Evolutionary conservation across 148 eudicot genomes (phyloP), one percentile per base, ranked within the genome.

Genomic region (Linanthus parryae): DNA sequence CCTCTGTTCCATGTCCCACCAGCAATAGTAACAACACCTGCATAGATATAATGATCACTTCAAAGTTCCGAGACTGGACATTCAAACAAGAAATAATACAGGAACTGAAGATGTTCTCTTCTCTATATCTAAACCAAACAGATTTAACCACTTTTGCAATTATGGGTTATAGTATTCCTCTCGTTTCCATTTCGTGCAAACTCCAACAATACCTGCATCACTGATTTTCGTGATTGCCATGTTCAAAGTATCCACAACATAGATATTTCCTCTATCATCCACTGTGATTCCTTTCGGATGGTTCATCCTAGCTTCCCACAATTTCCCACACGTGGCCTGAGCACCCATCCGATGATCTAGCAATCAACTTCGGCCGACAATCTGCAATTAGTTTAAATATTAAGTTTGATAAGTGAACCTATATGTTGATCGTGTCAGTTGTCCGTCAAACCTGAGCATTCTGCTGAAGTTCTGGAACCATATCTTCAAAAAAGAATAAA

Each of bases 21-120:
- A 10, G 90, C 90, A 53, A 85, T 79, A 1, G 95, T 85, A 6
- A 85, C 86, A 57, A 85, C 79, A 40, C 89, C 95, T 85, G 77
- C 58, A 59, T 5, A 59, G 46, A 62, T 4, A n/a, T n/a, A n/a
- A n/a, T n/a, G n/a, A n/a, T n/a, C n/a, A n/a, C n/a, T n/a, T n/a
- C n/a, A 18, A 53, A 33, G 10, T 31, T 31, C 35, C 10, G 7
- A 10, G 5, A 31, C 5, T 31, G 35, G 5, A 31, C 5, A 5
- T 31, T 10, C 10, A 5, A 31, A 31, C 5, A 31, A n/a, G n/a
- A n/a, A n/a, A n/a, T n/a, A n/a, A n/a, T n/a, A n/a, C n/a, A n/a
- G n/a, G n/a, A n/a, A n/a, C n/a, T n/a, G n/a, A n/a, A n/a, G n/a
- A n/a, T n/a, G n/a, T n/a, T n/a, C n/a, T n/a, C n/a, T n/a, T n/a